Percentiles rank a stretch among this genome's conserved stretches.
Conservation (phyloP, 257 asterid species). For the Coffea eugenioides region DNA sequence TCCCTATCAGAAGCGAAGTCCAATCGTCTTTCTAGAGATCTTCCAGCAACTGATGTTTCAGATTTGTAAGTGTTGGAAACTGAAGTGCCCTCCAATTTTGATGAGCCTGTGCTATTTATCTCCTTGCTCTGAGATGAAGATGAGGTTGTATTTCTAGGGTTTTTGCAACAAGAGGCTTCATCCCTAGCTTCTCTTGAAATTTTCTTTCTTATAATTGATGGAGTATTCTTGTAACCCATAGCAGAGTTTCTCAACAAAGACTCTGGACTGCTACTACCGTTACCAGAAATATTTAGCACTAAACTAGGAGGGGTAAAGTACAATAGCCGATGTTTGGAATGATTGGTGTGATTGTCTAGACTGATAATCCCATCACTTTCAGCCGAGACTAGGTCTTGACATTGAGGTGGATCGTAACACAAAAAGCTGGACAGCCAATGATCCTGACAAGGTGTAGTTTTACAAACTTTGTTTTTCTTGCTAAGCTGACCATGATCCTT, state of each 20-base stretch:
- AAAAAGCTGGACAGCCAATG: constrained; percentile 28
- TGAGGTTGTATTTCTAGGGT: constrained; percentile 18
- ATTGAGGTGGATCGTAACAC: constrained; percentile 38
- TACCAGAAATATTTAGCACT: constrained; percentile 32
- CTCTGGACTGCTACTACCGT: constrained; percentile 45
- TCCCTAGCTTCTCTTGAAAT: constrained; percentile 19
- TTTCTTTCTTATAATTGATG: constrained; percentile 66
- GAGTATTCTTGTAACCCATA: constrained; percentile 58
- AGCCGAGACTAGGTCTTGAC: constrained; percentile 22
- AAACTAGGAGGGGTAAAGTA: constrained; percentile 32
- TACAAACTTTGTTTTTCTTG: constrained; percentile 39
- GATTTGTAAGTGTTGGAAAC: constrained; percentile 25
- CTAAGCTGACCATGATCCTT: constrained; percentile 31
- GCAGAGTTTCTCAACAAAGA: constrained; percentile 64
- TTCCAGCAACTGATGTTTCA: constrained; percentile 37
- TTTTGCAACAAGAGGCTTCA: constrained; percentile 22
- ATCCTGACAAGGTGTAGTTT: constrained; percentile 29
- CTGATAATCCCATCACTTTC: constrained; percentile 15
- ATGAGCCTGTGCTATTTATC: constrained; percentile 21
- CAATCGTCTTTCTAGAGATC: constrained; percentile 54
- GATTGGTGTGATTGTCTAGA: constrained; percentile 10
- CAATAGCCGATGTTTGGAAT: constrained; percentile 17
- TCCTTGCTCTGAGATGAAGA: constrained; percentile 24
- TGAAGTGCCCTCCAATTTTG: constrained; percentile 24
- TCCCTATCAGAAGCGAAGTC: constrained; percentile 60